Conservation (phyloP, 192 early-diverging fungal genomes). For the Linnemannia hyalina region DNA sequence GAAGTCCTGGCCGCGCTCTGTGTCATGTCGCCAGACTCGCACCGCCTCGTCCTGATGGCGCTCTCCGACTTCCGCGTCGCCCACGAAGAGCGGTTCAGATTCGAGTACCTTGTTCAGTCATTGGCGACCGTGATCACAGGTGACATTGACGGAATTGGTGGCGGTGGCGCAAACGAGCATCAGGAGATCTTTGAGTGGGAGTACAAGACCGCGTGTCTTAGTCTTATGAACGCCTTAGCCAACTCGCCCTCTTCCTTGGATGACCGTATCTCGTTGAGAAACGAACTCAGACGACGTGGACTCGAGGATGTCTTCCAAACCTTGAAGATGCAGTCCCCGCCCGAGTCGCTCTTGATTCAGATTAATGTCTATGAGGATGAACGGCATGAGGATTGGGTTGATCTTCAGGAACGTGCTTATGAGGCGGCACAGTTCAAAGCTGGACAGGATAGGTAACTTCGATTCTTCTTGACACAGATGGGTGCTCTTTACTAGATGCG, state of each 20-base stretch:
- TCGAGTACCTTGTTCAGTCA: conserved; percentile 63
- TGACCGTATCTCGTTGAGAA: conserved; percentile 56
- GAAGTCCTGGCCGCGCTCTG: conserved; percentile 64
- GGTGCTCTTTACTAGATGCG: background rate
- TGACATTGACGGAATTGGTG: conserved; percentile 9
- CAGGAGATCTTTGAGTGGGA: conserved; percentile 57
- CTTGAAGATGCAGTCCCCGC: conserved; percentile 48
- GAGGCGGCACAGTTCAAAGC: conserved; percentile 34
- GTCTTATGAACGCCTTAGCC: conserved; percentile 63
- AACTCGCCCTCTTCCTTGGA: conserved; percentile 59
- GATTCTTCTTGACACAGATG: background rate
- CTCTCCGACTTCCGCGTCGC: conserved; percentile 62
- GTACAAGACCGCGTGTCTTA: conserved; percentile 57
- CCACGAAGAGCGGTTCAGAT: conserved; percentile 66
- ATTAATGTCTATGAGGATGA: conserved; percentile 60
- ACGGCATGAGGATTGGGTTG: conserved; percentile 58
- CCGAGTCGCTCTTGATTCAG: conserved; percentile 58
- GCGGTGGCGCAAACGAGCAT: background rate
- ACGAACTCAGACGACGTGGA: conserved; percentile 65
- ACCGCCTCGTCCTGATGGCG: conserved; percentile 58
- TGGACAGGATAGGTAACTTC: conserved; percentile 33
- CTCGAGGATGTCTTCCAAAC: conserved; percentile 61
- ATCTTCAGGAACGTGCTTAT: conserved; percentile 55
- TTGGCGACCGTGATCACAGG: conserved; percentile 26
- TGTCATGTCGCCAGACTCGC: conserved; percentile 57